Evolutionary conservation across 164 flowering plant genomes (phyloP).

Genomic region (Annona cherimola): DNA sequence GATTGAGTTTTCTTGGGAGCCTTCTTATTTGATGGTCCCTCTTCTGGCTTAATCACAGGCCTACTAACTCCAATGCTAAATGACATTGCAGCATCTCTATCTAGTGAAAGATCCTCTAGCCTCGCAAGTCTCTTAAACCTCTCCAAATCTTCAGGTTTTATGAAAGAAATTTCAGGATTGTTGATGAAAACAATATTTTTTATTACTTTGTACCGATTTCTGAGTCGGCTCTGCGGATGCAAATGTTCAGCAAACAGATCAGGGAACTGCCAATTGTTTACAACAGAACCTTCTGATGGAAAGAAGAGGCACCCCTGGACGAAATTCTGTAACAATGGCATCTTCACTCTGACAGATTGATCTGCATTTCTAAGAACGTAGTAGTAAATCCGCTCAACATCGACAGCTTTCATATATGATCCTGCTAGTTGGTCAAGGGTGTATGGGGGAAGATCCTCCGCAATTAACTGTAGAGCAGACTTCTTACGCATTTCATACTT

Average conservation of each 20-base stretch:
- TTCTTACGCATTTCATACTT: constrained; percentile 29
- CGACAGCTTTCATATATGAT: constrained; percentile 29
- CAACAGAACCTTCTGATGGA: constrained; percentile 3
- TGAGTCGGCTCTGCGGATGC: constrained; percentile 27
- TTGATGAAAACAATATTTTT: constrained; percentile 37
- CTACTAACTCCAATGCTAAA: constrained; percentile 5
- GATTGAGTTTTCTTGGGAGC: constrained; percentile 2
- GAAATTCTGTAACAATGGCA: constrained; percentile 26
- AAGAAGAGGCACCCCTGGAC: constrained; percentile 30
- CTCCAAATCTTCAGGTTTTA: constrained; percentile 29
- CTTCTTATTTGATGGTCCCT: constrained; percentile 11
- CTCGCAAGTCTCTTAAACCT: constrained; percentile 49
- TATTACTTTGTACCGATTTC: constrained; percentile 20
- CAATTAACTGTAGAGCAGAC: constrained; percentile 39
- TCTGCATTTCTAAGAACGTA: constrained; percentile 40
- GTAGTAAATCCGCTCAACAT: constrained; percentile 36
- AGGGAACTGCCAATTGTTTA: constrained; percentile 32
- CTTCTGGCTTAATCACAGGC: background rate
- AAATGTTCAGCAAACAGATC: constrained; percentile 36
- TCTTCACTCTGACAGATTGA: constrained; percentile 25
- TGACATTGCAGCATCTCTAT: constrained; percentile 22
- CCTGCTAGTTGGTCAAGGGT: constrained; percentile 33
- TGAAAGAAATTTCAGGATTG: constrained; percentile 30
- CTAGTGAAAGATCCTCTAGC: constrained; percentile 25
- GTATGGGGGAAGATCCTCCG: constrained; percentile 42